phyloP scores from a whole-genome alignment of 2,329 filamentous ascomycete species.

The Microsporum ferrugineum region DNA sequence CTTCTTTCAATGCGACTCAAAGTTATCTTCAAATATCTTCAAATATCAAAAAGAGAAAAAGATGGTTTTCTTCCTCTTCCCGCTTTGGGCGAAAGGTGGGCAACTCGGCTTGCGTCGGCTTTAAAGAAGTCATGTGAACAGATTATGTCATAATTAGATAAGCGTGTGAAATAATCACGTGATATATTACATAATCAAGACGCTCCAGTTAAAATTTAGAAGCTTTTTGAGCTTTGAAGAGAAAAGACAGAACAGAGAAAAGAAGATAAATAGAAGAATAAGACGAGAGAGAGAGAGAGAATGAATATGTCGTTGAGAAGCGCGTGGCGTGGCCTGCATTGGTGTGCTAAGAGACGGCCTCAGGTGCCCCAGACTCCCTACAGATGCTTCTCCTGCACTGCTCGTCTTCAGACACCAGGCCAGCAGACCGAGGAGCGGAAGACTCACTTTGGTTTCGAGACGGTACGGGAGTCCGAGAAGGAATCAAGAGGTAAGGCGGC shows the following conservation, averaged over 20 bases:
- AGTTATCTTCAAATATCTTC: neutral
- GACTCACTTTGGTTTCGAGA: conserved; percentile 87
- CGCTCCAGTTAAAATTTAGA: neutral
- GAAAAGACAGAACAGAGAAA: neutral
- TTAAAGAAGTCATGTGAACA: neutral
- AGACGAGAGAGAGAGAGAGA: neutral
- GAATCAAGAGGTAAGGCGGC: conserved; percentile 45
- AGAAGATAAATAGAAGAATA: neutral
- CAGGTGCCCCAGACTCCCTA: conserved; percentile 25
- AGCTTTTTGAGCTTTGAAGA: neutral
- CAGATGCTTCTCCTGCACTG: conserved; percentile 43
- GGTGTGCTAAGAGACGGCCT: conserved; percentile 23
- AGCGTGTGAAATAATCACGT: neutral
- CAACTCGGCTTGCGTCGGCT: conserved; percentile 2
- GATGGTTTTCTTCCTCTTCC: neutral
- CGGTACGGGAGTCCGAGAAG: conserved; percentile 70
- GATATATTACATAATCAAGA: neutral
- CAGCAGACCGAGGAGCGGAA: conserved; percentile 35
- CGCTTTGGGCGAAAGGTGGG: conserved; percentile 3
- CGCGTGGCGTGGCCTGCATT: conserved; percentile 28
- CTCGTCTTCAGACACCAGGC: conserved; percentile 30
- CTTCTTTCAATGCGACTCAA: neutral
- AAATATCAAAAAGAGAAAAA: no score
- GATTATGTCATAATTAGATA: neutral
- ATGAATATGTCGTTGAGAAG: conserved; percentile 19